phyloP scores from a whole-genome alignment of 2,329 filamentous ascomycete species.

The Claviceps capensis region DNA sequence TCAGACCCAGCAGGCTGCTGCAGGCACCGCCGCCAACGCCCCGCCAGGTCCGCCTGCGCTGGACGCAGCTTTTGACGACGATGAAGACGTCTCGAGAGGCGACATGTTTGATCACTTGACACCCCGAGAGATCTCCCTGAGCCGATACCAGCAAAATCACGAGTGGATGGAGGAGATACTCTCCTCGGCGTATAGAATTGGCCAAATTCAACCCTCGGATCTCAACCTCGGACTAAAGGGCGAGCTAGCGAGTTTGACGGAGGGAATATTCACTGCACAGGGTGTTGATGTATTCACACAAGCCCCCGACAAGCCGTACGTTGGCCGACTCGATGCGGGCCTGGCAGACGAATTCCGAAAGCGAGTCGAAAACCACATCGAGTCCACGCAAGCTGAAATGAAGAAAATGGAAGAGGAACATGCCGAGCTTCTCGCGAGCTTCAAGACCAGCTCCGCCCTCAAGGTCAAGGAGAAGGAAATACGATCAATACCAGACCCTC shows the following conservation, averaged over 20 bases:
- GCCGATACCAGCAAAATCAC: slow-evolving; percentile 85
- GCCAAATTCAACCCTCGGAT: slow-evolving; percentile 75
- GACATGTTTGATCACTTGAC: slow-evolving; percentile 85
- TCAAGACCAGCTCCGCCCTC: slow-evolving; percentile 57
- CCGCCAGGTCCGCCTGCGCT: slow-evolving; percentile 23
- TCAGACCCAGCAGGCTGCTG: slow-evolving; percentile 20
- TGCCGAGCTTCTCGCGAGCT: slow-evolving; percentile 56
- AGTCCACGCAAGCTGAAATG: slow-evolving; percentile 66
- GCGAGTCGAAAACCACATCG: slow-evolving; percentile 58
- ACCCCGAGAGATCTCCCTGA: slow-evolving; percentile 75
- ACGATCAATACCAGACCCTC: slow-evolving; percentile 48
- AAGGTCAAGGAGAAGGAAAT: slow-evolving; percentile 65
- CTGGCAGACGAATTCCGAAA: slow-evolving; percentile 74
- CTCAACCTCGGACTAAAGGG: slow-evolving; percentile 76
- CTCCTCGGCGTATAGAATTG: slow-evolving; percentile 74
- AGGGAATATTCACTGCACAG: slow-evolving; percentile 66
- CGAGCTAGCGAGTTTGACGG: slow-evolving; percentile 66
- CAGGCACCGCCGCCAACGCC: slow-evolving; percentile 13
- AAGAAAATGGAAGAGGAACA: slow-evolving; percentile 73
- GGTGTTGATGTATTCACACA: slow-evolving; percentile 32
- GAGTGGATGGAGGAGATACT: slow-evolving; percentile 99
- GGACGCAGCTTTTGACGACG: slow-evolving; percentile 56
- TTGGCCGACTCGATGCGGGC: slow-evolving; percentile 52
- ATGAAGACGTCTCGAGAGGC: slow-evolving; percentile 75
- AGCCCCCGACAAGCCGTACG: slow-evolving; percentile 43